These are phyloP conservation scores for Astrothelium subdiscretum DNA, from an alignment of 495 filamentous ascomycete species.

Conservation along the genomic window DNA sequence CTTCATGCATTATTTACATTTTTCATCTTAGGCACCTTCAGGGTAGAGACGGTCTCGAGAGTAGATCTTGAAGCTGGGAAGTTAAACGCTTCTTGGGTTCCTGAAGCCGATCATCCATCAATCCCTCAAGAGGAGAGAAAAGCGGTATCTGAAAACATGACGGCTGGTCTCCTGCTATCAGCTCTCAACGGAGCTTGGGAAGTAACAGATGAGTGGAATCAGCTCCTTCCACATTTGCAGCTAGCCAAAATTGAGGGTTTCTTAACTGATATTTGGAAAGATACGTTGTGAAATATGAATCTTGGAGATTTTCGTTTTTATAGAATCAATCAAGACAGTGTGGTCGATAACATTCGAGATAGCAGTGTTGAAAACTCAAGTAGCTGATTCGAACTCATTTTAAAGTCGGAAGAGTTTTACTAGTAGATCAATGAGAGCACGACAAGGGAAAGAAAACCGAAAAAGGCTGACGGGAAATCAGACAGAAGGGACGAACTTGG, in stretches of 20 bases:
- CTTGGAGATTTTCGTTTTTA: no score
- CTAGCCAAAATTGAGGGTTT: slow-evolving; percentile 39
- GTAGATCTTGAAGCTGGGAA: slow-evolving; percentile 13
- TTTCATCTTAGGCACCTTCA: slow-evolving; percentile 25
- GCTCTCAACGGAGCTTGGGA: slow-evolving; percentile 29
- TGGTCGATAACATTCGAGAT: no score
- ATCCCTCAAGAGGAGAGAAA: slow-evolving; percentile 33
- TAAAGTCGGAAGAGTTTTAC: no score
- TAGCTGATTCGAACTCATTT: no score
- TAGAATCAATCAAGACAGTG: no score
- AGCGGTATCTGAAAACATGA: slow-evolving; percentile 22
- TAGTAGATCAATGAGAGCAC: no score
- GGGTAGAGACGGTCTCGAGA: slow-evolving; percentile 32
- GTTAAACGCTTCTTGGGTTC: slow-evolving; percentile 10
- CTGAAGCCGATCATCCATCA: slow-evolving; percentile 26
- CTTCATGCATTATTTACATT: slow-evolving; percentile 7
- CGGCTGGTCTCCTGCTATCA: slow-evolving; percentile 32
- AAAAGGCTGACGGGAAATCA: no score
- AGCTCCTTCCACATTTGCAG: slow-evolving; percentile 40
- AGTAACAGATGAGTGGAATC: slow-evolving; percentile 43
- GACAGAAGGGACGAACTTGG: no score
- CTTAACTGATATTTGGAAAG: slow-evolving; percentile 35
- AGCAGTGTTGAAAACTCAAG: no score
- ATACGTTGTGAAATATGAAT: no score
- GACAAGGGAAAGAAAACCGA: no score